phyloP scores from a whole-genome alignment of 306 rosid species.

The Prunus padus region DNA sequence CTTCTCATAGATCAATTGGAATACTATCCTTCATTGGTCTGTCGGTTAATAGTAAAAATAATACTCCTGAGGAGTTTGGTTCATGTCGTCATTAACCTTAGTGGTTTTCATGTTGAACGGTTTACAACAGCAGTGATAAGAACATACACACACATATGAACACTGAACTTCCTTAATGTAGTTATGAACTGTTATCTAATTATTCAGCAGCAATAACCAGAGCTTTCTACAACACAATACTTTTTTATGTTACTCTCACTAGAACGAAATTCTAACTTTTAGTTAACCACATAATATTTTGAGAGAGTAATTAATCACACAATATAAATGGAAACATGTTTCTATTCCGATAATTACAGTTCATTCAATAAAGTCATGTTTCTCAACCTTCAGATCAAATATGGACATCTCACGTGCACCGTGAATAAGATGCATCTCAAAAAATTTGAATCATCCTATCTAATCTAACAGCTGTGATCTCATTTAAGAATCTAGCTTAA shows the following conservation, averaged over 20 bases:
- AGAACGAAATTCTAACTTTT: neutral
- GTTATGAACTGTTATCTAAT: neutral
- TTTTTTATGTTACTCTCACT: neutral
- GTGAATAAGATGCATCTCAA: too few species aligned
- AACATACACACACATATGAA: neutral
- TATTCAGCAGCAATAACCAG: neutral
- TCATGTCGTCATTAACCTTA: neutral
- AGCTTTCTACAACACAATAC: too few species aligned
- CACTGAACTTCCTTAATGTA: too few species aligned
- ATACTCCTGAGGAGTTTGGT: neutral
- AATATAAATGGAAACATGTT: neutral
- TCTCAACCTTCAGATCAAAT: neutral
- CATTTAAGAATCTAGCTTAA: neutral
- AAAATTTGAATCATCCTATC: neutral
- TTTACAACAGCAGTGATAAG: neutral
- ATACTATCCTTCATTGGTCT: neutral
- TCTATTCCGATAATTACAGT: neutral
- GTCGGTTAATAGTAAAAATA: neutral
- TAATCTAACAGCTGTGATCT: neutral
- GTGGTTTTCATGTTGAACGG: neutral
- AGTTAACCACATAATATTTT: neutral
- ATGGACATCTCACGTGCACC: neutral
- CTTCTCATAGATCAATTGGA: neutral
- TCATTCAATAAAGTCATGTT: neutral
- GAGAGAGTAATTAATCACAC: neutral